A percentile compares a stretch with the other conserved stretches of the same genome.
Conservation (phyloP, 139 green algal genomes). For the Edaphochlamys debaryana region DNA sequence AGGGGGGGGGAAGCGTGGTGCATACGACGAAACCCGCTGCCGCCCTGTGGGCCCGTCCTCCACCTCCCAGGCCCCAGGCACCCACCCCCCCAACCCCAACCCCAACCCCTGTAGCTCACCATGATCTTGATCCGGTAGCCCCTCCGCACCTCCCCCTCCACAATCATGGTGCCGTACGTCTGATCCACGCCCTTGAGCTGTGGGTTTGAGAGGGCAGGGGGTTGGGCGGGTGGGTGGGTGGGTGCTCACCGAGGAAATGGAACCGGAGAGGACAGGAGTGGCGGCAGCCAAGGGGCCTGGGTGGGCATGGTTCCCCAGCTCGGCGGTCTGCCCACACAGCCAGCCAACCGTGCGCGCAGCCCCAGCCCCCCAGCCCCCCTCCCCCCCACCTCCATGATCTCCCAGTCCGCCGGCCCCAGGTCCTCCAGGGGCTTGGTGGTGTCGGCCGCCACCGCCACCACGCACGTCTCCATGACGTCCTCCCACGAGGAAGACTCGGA, state of each 20-base stretch:
- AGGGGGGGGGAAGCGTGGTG: too few species aligned
- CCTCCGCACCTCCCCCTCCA: constrained; percentile 38
- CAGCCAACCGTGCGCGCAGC: background rate
- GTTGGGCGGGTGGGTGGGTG: background rate
- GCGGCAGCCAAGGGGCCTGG: too few species aligned
- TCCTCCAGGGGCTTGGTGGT: constrained; percentile 41
- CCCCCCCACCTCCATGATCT: constrained; percentile 42
- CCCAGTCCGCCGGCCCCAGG: constrained; percentile 48
- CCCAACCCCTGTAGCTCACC: background rate
- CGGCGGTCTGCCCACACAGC: background rate
- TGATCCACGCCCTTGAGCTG: constrained; percentile 38
- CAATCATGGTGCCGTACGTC: constrained; percentile 37
- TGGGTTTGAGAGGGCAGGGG: background rate
- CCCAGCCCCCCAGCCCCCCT: background rate
- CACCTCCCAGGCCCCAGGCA: too few species aligned
- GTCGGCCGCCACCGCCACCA: constrained; percentile 51
- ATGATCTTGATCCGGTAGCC: constrained; percentile 44
- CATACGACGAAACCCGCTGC: too few species aligned
- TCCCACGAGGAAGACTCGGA: constrained; percentile 27
- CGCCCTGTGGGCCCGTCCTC: too few species aligned
- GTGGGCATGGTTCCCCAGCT: too few species aligned
- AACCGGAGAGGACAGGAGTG: too few species aligned
- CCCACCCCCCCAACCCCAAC: background rate
- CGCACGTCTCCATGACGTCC: constrained; percentile 42
- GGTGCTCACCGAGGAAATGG: too few species aligned